Base-by-base conservation (phyloP, 257 asterid species). In the Petunia axillaris region DNA sequence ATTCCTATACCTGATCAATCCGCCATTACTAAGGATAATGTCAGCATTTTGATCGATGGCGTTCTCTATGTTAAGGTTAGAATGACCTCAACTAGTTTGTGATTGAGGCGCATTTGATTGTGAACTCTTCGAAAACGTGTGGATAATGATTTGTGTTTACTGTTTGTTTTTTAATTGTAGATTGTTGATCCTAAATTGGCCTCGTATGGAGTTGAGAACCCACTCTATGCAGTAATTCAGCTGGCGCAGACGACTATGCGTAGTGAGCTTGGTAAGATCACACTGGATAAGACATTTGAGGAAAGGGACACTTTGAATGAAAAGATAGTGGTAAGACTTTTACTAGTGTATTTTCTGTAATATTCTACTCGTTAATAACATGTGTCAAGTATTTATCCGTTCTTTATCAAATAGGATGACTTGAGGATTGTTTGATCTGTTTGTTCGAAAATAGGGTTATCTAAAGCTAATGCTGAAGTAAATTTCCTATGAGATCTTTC, bases 241-340 rank as follows among this genome's bases (percentile, higher is more conserved):
- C 97, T 93, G 48, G 98, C 99, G 0, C 99, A 95, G 83, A 95
- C 98, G 54, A 92, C 98, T 54, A 95, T 95, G 98, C 89, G 98
- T n/a, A 95, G 99, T 87, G 98, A 95, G 90, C 92, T 95, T 43
- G 97, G 99, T 15, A 95, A 95, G 89, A 93, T 95, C 83, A 92
- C 97, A 13, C 87, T 95, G 54, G 99, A 93, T 91, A 93, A 93
- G 91, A 93, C 98, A n/a, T 95, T 95, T 81, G 97, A 91, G 86
- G 99, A 95, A 84, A 91, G 97, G 79, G 97, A 89, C 83, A 89
- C 97, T 40, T 91, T 95, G 82, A 95, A 93, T 78, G 92, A 82
- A 65, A 93, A 89, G 92, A 93, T 95, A 82, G 99, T 93, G 90
- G 99, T 95, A 81, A 87, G 93, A 10, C 60, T 80, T 64, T 44